Evolutionary conservation across 768 basidiomycete genomes (phyloP), one percentile per base, ranked within the genome.

Genomic region (Neoboletus magnificus): DNA sequence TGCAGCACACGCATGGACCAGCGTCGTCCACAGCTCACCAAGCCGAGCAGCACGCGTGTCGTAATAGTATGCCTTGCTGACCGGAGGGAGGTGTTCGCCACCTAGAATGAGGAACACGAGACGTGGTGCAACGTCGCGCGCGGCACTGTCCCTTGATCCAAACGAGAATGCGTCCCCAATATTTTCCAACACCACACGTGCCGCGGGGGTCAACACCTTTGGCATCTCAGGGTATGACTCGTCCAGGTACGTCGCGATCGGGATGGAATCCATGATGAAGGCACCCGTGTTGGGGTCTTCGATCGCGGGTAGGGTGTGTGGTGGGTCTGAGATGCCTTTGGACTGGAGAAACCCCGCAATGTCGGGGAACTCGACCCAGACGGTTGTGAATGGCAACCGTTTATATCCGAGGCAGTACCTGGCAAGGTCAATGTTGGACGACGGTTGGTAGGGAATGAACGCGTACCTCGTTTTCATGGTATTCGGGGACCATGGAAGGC

Each of bases 201-300:
- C 71, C 0, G 67, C 71, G 5, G 50, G 39, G 1, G 75, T 77
- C 57, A 81, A 63, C 20, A 82, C 60, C 9, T 46, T 59, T 2
- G 76, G 76, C 0, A 76, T 72, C 46, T 72, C 65, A 0, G 82
- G 79, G 59, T 82, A 84, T 1, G 73, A 70, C 2, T 69, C 66
- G 52, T 84, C 82, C 52, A 84, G 72, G 63, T 84, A 82, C 16
- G 71, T 58, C 1, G 78, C 81, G 53, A 85, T 83, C 32, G 57
- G 61, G 37, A 67, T 58, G 0, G 82, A 82, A 32, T 83, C 78
- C 11, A 74, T 58, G 30, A 83, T 35, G 7, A 67, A 52, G 2
- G 62, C 56, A 7, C 70, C 71, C 10, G 78, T 81, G 33, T 64
- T 64, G 0, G 75, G 73, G 60, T 84, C 82, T 58, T 76, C 62